Evolutionary conservation across 2,329 filamentous ascomycete genomes (phyloP).

Genomic region (Aureobasidium sp.): DNA sequence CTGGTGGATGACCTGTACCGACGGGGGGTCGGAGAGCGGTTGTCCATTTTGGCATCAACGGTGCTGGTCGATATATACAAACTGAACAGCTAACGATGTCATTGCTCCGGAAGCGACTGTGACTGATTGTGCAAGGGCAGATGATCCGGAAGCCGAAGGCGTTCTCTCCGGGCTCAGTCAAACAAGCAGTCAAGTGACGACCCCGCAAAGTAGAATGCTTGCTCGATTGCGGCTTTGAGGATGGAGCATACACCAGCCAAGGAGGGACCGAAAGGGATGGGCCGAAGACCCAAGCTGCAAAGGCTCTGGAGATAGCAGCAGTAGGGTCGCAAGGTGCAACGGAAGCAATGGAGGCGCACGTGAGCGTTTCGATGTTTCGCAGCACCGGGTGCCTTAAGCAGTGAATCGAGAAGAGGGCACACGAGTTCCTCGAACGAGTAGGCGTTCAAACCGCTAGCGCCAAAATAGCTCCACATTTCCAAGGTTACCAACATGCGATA

Average conservation of each 20-base stretch:
- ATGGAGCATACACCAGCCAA: constrained; percentile 2
- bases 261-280: neutral
- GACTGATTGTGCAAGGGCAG: neutral
- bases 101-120: constrained; percentile 10
- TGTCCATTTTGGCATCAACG: constrained; percentile 13
- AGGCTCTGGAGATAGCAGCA: constrained; percentile 4
- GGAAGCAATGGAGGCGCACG: constrained; percentile 6
- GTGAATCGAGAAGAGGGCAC: constrained; percentile 4
- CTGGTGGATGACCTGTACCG: constrained; percentile 19
- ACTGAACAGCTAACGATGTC: constrained; percentile 9
- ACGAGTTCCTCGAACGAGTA: neutral
- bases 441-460: constrained; percentile 8
- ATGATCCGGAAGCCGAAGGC: constrained; percentile 4
- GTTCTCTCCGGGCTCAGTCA: constrained; percentile 8
- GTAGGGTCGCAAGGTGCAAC: constrained; percentile 5
- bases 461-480: constrained; percentile 5
- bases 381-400: constrained; percentile 7
- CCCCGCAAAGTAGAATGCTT: constrained; percentile 6
- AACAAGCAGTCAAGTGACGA: constrained; percentile 8
- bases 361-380: constrained; percentile 13
- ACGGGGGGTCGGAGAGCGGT: neutral
- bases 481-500: neutral
- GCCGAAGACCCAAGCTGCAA: neutral
- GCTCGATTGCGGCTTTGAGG: neutral
- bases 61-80: constrained; percentile 8